phyloP scores from a whole-genome alignment of 106 monocot species.

The Allium sativum region DNA sequence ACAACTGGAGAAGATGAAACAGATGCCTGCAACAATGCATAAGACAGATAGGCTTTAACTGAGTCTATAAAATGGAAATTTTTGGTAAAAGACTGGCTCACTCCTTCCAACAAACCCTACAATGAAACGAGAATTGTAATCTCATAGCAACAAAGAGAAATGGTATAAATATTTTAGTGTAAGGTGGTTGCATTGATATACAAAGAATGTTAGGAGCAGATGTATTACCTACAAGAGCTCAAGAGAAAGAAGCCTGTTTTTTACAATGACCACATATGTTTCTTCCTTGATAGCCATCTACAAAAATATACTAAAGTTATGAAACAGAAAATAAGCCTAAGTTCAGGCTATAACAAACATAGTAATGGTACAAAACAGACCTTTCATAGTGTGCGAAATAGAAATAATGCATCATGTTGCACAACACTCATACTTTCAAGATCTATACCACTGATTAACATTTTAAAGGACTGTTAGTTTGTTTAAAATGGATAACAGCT shows the following conservation, averaged over 20 bases:
- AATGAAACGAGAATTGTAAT: neutral
- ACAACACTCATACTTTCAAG: constrained; percentile 80
- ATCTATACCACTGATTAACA: constrained; percentile 75
- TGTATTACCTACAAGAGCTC: constrained; percentile 98
- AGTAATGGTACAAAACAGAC: constrained; percentile 24
- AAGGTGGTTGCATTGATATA: constrained; percentile 3
- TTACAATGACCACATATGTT: constrained; percentile 69
- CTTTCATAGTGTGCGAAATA: constrained; percentile 98
- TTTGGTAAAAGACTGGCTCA: constrained; percentile 79
- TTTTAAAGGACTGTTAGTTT: too few species aligned
- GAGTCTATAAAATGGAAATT: constrained; percentile 98
- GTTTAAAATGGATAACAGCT: neutral
- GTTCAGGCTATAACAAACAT: neutral
- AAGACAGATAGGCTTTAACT: constrained; percentile 94
- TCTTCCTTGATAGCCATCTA: constrained; percentile 99
- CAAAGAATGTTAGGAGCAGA: too few species aligned
- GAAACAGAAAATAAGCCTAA: neutral
- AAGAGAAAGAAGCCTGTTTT: constrained; percentile 89
- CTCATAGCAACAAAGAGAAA: constrained; percentile 1
- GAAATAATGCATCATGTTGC: constrained; percentile 80
- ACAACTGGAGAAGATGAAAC: constrained; percentile 79
- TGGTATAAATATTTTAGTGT: neutral
- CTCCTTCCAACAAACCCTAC: constrained; percentile 90
- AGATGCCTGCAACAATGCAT: constrained; percentile 81
- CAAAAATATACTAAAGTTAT: constrained; percentile 10